A percentile compares a stretch with the other conserved stretches of the same genome.
Conservation (phyloP, 179 eudicot species). For the Beta macrorhiza region DNA sequence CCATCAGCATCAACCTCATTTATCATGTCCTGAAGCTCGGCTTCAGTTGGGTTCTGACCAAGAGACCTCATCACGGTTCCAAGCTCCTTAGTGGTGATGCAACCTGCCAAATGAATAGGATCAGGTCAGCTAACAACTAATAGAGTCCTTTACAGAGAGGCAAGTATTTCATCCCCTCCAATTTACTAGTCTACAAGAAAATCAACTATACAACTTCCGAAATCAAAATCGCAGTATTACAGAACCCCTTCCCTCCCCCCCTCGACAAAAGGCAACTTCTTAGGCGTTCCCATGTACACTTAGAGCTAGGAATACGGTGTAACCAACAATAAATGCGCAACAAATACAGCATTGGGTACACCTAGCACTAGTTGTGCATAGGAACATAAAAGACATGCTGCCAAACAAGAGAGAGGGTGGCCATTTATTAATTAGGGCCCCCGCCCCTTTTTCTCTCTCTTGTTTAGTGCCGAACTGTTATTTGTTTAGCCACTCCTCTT, state of each 20-base stretch:
- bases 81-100: conserved; percentile 55
- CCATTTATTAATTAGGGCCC: no score
- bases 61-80: conserved; percentile 58
- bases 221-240: background rate
- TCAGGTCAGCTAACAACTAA: background rate
- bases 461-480: no score
- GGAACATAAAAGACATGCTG: no score
- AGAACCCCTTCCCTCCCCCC: background rate
- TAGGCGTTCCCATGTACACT: no score
- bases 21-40: conserved; percentile 55
- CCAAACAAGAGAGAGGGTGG: no score
- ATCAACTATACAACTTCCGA: background rate
- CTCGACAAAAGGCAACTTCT: no score
- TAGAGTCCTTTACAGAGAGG: background rate
- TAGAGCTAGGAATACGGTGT: no score
- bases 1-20: conserved; percentile 57
- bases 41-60: conserved; percentile 56
- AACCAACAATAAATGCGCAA: no score
- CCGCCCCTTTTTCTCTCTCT: no score
- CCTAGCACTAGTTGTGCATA: no score
- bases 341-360: no score
- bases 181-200: background rate
- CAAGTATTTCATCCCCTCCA: background rate
- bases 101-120: conserved; percentile 28
- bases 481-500: background rate